Base-by-base conservation (phyloP, 495 filamentous ascomycete species). In the Penicillium parvum region DNA sequence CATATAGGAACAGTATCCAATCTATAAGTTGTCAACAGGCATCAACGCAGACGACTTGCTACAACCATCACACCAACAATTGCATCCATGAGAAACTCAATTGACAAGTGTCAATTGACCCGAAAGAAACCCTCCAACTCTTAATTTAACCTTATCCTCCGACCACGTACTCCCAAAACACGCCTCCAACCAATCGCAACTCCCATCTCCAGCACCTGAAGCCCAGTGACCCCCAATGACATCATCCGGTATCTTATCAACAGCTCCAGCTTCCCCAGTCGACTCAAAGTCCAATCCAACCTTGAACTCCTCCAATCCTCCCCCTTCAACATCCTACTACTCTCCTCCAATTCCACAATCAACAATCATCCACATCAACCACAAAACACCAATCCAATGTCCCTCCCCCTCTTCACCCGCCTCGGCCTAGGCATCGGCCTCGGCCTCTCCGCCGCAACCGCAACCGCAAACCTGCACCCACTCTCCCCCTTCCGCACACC, bases 381-480 rank as follows among this genome's bases (percentile, higher is more conserved):
- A 5, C 15, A 37, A n/a, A 37, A 16, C 21, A 11, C 12, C 49
- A 56, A n/a, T n/a, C n/a, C 15, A 39, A 66, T 67, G 58, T 37
- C 61, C 22, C 53, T 59, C 29, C 29, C 69, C 32, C 62, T 68
- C 36, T 53, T 63, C 41, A 56, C 50, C 39, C 60, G 64, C 27
- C 53, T 67, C 16, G 65, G 69, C 22, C 53, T 76, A 40, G 66
- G 70, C 48, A 50, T 75, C 39, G 57, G 68, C 41, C 47, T 72
- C 43, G 55, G 61, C 28, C 52, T 68, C 45, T 50, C 54, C 33
- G 51, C 48, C 20, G 57, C 54, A 38, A 49, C 62, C 45, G 49
- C 54, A 29, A 49, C 48, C 20, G 57, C 54, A 38, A 49, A 61
- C 38, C 53, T 68, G 5, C 56, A 62, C 40, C 60, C 64, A 0